Percentiles rank a stretch among this genome's conserved stretches.
These are phyloP conservation scores for Candida ponderosae DNA, from an alignment of 805 yeast genomes.

Conservation along the genomic window DNA sequence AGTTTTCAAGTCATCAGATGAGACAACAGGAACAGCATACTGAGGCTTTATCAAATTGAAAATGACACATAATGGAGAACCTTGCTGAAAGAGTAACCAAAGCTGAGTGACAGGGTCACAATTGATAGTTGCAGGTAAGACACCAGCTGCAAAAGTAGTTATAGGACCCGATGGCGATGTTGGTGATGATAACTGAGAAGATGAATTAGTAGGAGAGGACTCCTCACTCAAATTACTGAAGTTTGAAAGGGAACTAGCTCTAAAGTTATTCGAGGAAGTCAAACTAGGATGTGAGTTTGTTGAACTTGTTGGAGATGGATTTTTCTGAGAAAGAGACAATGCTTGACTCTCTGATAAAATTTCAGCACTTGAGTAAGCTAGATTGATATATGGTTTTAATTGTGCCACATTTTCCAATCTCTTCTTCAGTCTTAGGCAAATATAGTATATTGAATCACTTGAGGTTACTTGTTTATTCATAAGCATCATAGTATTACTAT, in stretches of 20 bases:
- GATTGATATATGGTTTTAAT: constrained; percentile 56
- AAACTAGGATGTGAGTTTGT: constrained; percentile 8
- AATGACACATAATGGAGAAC: constrained; percentile 82
- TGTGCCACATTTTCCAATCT: constrained; percentile 55
- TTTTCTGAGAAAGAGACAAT: constrained; percentile 31
- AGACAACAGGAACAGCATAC: constrained; percentile 51
- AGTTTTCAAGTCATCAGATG: constrained; percentile 73
- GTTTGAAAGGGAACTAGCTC: constrained; percentile 27
- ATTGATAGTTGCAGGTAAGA: constrained; percentile 60
- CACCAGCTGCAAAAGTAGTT: constrained; percentile 67
- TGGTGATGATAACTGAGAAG: constrained; percentile 18
- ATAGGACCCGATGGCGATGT: constrained; percentile 19
- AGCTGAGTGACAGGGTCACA: constrained; percentile 92
- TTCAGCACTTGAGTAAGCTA: constrained; percentile 62
- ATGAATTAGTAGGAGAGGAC: constrained; percentile 17
- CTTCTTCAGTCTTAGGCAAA: constrained; percentile 49
- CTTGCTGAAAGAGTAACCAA: constrained; percentile 84
- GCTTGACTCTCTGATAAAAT: constrained; percentile 70
- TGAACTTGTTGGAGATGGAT: neutral
- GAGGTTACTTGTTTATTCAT: constrained; percentile 60
- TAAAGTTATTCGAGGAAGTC: constrained; percentile 14
- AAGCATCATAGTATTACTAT: constrained; percentile 27
- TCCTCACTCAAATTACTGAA: constrained; percentile 26
- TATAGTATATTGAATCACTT: constrained; percentile 61
- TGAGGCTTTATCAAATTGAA: constrained; percentile 65